A percentile compares a stretch with the other conserved stretches of the same genome.
These are phyloP conservation scores for Phytophthora sansomeana DNA, from an alignment of 352 stramenopile genomes.

Conservation along the genomic window DNA sequence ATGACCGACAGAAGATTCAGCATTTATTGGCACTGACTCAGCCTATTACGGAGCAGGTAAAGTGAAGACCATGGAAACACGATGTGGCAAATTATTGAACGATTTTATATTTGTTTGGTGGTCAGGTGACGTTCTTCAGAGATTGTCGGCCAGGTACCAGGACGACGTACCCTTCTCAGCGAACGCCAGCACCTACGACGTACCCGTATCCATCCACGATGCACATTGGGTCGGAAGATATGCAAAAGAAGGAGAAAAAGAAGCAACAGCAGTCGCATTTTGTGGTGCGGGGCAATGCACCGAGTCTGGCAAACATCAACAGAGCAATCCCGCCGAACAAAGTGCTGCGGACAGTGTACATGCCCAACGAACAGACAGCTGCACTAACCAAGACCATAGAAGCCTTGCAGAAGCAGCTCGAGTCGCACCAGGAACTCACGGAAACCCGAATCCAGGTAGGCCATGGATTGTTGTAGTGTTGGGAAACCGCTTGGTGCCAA, in stretches of 20 bases:
- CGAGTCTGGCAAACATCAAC: conserved; percentile 27
- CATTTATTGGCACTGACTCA: conserved; percentile 85
- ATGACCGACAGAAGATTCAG: conserved; percentile 85
- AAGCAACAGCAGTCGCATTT: conserved; percentile 30
- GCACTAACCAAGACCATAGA: conserved; percentile 58
- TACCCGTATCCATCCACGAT: conserved; percentile 81
- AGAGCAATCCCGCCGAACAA: conserved; percentile 34
- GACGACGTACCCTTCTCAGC: conserved; percentile 54
- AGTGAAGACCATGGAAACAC: not conserved
- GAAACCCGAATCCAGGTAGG: conserved; percentile 69
- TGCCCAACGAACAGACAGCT: conserved; percentile 75
- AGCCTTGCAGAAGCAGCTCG: conserved; percentile 69
- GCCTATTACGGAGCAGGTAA: conserved; percentile 78
- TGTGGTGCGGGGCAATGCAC: conserved; percentile 20
- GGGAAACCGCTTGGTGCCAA: not conserved
- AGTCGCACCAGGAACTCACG: conserved; percentile 57
- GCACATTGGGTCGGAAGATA: conserved; percentile 69
- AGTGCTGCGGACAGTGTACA: conserved; percentile 80
- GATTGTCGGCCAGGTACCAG: conserved; percentile 72
- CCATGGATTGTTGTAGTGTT: not conserved
- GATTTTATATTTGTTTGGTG: not conserved
- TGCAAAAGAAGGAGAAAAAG: conserved; percentile 38
- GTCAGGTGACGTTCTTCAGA: conserved; percentile 73
- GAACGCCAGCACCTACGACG: conserved; percentile 37
- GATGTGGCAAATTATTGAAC: not conserved